These are phyloP conservation scores for Rhododendron ferrugineum DNA, from an alignment of 148 eudicot genomes.

Conservation along the genomic window DNA sequence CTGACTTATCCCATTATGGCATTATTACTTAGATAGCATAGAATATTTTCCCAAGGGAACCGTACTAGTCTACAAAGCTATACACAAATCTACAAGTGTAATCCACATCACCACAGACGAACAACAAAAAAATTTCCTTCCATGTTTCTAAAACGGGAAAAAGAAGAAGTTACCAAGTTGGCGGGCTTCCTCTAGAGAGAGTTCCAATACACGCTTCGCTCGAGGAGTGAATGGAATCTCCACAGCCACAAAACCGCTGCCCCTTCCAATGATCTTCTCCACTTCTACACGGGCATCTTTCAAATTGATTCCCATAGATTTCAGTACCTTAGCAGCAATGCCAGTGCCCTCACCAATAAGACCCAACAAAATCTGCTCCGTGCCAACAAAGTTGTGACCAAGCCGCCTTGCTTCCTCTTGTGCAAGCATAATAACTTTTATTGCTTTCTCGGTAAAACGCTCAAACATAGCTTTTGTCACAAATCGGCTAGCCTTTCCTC, in stretches of 20 bases:
- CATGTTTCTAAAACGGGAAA: not conserved
- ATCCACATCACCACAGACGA: not conserved
- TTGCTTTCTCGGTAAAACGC: constrained; percentile 94
- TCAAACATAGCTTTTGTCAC: constrained; percentile 86
- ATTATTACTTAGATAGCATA: not conserved
- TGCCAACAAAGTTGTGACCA: constrained; percentile 95
- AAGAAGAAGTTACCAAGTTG: constrained; percentile 54
- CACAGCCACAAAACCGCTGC: constrained; percentile 93
- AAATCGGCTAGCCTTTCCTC: constrained; percentile 41
- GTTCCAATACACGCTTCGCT: constrained; percentile 93
- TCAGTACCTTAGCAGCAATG: constrained; percentile 94
- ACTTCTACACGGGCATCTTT: constrained; percentile 98
- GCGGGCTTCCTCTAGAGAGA: constrained; percentile 91
- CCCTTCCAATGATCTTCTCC: constrained; percentile 95
- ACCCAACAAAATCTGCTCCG: constrained; percentile 89
- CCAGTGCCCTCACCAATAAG: constrained; percentile 99
- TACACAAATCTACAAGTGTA: not conserved
- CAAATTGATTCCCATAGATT: constrained; percentile 92
- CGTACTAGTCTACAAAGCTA: not conserved
- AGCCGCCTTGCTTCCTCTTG: constrained; percentile 95
- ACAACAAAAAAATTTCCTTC: not conserved
- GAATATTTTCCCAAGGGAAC: not conserved
- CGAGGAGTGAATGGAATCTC: constrained; percentile 97
- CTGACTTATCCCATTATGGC: not conserved
- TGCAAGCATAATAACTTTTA: constrained; percentile 95